phyloP scores from a whole-genome alignment of 306 rosid genomes.

The Gastrolobium bilobum region DNA sequence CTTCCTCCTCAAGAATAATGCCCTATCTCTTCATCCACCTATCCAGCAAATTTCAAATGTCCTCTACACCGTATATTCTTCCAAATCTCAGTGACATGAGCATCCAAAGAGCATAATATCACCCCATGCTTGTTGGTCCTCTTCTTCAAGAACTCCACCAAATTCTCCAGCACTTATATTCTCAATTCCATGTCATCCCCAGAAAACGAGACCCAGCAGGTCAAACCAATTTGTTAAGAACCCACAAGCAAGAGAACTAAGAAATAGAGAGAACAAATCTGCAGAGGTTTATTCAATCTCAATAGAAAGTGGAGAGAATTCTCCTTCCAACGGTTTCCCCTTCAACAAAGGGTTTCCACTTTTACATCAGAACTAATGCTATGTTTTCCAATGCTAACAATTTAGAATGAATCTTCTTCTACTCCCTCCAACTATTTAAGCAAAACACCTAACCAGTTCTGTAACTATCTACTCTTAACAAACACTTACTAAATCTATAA shows the following conservation, averaged over 20 bases:
- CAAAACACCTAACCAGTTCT: neutral
- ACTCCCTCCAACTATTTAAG: constrained; percentile 3
- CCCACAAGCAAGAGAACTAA: neutral
- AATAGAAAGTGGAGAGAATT: neutral
- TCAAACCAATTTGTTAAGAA: neutral
- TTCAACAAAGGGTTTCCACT: too few relatives aligned
- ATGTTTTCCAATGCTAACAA: constrained; percentile 2
- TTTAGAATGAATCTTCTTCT: constrained; percentile 8
- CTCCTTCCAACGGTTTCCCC: neutral
- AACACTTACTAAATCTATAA: neutral
- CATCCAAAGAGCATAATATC: neutral
- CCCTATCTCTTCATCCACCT: neutral
- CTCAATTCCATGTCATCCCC: neutral
- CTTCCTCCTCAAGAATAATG: neutral
- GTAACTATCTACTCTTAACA: neutral
- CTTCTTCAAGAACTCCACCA: neutral
- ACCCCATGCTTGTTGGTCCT: neutral
- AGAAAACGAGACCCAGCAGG: neutral
- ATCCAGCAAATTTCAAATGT: neutral
- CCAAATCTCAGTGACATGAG: neutral
- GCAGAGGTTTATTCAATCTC: neutral
- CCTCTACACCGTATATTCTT: neutral
- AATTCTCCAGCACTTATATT: neutral
- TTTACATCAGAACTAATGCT: neutral
- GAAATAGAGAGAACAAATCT: neutral